These are phyloP conservation scores for Stromatinia cepivora DNA, from an alignment of 2,329 filamentous ascomycete species.

Conservation along the genomic window DNA sequence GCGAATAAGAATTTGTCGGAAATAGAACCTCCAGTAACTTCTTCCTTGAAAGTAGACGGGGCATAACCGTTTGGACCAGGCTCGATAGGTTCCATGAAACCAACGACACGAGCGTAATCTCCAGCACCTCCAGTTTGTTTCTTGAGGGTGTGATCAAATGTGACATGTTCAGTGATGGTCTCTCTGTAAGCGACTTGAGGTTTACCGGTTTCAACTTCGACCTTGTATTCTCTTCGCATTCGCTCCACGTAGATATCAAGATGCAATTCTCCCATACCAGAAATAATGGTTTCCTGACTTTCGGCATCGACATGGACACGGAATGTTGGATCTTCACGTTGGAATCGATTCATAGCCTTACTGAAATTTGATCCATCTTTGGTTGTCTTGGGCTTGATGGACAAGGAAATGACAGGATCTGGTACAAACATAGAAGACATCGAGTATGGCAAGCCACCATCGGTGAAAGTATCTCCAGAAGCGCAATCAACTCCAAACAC, in stretches of 20 bases:
- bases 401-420: slow-evolving; percentile 96
- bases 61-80: slow-evolving; percentile 48
- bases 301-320: slow-evolving; percentile 89
- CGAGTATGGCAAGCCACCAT: slow-evolving; percentile 85
- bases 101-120: slow-evolving; percentile 90
- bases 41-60: slow-evolving; percentile 81
- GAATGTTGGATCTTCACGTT: slow-evolving; percentile 97
- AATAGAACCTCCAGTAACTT: slow-evolving; percentile 86
- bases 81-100: slow-evolving; percentile 83
- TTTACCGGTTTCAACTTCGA: slow-evolving; percentile 93
- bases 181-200: slow-evolving; percentile 97
- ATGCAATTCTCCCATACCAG: slow-evolving; percentile 96
- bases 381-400: slow-evolving; percentile 92
- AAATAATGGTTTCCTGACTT: slow-evolving; percentile 95
- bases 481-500: slow-evolving; percentile 98
- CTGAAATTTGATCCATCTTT: slow-evolving; percentile 93
- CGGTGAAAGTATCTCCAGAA: slow-evolving; percentile 96
- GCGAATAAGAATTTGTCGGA: slow-evolving; percentile 94
- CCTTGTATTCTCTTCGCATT: slow-evolving; percentile 93
- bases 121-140: slow-evolving; percentile 95
- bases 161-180: slow-evolving; percentile 76
- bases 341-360: slow-evolving; percentile 98
- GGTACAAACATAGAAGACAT: slow-evolving; percentile 99
- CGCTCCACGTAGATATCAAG: slow-evolving; percentile 97
- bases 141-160: slow-evolving; percentile 92